phyloP scores from a whole-genome alignment of 2,329 filamentous ascomycete species.

The Fusarium euwallaceae region DNA sequence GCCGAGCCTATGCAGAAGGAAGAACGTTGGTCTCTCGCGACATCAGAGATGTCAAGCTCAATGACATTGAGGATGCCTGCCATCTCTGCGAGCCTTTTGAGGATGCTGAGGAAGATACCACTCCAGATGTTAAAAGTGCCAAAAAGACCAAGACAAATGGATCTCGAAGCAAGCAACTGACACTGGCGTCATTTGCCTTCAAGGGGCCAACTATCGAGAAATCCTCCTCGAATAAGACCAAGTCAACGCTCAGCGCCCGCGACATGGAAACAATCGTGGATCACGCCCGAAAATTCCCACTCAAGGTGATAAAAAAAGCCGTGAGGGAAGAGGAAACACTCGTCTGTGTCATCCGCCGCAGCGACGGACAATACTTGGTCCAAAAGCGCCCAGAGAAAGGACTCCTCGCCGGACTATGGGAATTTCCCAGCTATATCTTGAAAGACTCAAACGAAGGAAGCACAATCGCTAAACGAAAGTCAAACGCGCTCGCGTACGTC shows the following conservation, averaged over 20 bases:
- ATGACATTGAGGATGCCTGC: slow-evolving; percentile 66
- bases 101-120: slow-evolving; percentile 43
- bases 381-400: slow-evolving; percentile 66
- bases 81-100: slow-evolving; percentile 62
- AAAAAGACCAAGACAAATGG: slow-evolving; percentile 30
- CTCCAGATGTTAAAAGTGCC: slow-evolving; percentile 11
- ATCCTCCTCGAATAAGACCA: slow-evolving; percentile 16
- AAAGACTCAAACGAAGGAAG: slow-evolving; percentile 36
- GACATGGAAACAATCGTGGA: slow-evolving; percentile 54
- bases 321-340: slow-evolving; percentile 65
- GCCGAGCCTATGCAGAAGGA: slow-evolving; percentile 65
- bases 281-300: slow-evolving; percentile 65
- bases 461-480: slow-evolving; percentile 50
- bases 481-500: slow-evolving; percentile 54
- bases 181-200: slow-evolving; percentile 54
- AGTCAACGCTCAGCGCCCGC: slow-evolving; percentile 19
- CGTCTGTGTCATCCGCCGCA: slow-evolving; percentile 64
- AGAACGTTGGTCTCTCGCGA: slow-evolving; percentile 43
- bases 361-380: slow-evolving; percentile 61
- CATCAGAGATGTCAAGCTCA: slow-evolving; percentile 31
- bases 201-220: slow-evolving; percentile 36
- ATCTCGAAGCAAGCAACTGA: slow-evolving; percentile 43
- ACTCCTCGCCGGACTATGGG: slow-evolving; percentile 68
- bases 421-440: slow-evolving; percentile 64
- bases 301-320: slow-evolving; percentile 65